phyloP scores from a whole-genome alignment of 2,329 filamentous ascomycete genomes.

The Grosmannia serpens region DNA sequence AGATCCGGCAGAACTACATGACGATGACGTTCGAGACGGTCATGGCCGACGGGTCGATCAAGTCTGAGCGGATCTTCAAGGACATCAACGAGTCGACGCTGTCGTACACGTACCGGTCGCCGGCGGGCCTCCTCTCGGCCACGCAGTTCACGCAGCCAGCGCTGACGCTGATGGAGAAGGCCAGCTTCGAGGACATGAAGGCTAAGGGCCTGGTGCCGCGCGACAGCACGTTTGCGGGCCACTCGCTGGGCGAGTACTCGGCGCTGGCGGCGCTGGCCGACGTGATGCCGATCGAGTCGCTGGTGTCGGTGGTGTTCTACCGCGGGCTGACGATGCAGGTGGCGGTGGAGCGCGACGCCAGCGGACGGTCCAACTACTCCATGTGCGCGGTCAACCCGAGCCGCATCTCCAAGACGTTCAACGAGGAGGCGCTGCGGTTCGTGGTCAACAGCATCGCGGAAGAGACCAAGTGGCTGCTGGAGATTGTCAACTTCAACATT shows the following conservation, averaged over 20 bases:
- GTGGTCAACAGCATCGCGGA: constrained; percentile 93
- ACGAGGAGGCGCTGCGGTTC: constrained; percentile 92
- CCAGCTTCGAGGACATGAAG: constrained; percentile 98
- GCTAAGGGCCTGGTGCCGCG: constrained; percentile 90
- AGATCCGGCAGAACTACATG: constrained; percentile 98
- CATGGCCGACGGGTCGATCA: constrained; percentile 78
- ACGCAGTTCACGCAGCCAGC: constrained; percentile 98
- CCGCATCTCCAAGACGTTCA: constrained; percentile 97
- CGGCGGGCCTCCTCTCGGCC: constrained; percentile 85
- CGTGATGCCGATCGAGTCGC: constrained; percentile 98
- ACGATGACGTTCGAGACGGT: constrained; percentile 99
- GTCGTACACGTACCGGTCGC: constrained; percentile 94
- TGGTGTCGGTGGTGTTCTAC: constrained; percentile 98
- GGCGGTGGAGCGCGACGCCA: constrained; percentile 88
- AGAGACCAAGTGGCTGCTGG: constrained; percentile 86
- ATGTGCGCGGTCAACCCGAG: constrained; percentile 99
- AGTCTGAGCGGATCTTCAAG: constrained; percentile 99
- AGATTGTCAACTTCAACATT: constrained; percentile 96
- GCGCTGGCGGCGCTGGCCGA: constrained; percentile 91
- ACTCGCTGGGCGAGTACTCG: constrained; percentile 97
- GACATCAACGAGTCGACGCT: constrained; percentile 86
- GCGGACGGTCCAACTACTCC: constrained; percentile 91
- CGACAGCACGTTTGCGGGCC: constrained; percentile 94
- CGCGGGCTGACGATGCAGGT: constrained; percentile 98
- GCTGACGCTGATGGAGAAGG: constrained; percentile 98